Conservation (phyloP, 106 monocot genomes). For the Allium sativum region DNA sequence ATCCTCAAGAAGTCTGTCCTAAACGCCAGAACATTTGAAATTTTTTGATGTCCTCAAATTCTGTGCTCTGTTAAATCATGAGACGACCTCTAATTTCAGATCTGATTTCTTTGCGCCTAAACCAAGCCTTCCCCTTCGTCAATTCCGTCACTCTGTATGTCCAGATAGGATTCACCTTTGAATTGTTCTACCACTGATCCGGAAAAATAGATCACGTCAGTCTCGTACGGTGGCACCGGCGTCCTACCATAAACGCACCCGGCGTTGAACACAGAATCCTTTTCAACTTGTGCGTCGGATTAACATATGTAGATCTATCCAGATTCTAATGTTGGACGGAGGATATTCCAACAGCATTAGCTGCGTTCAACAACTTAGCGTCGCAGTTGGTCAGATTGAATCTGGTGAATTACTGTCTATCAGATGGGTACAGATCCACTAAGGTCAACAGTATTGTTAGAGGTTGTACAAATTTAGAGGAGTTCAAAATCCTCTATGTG, state of each 20-base stretch:
- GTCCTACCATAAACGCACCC: constrained; percentile 20
- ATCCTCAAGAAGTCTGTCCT: no score
- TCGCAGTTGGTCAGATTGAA: constrained; percentile 29
- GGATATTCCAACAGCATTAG: constrained; percentile 56
- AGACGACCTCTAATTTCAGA: no score
- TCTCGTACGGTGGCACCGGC: constrained; percentile 89
- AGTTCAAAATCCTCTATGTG: constrained; percentile 44
- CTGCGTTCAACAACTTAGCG: constrained; percentile 15
- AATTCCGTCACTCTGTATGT: constrained; percentile 51
- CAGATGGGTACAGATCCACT: constrained; percentile 57
- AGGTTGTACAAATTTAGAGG: constrained; percentile 43
- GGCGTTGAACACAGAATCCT: constrained; percentile 58
- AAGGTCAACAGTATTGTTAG: constrained; percentile 36
- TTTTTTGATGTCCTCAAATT: no score
- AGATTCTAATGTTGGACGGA: constrained; percentile 94
- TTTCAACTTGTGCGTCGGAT: constrained; percentile 25
- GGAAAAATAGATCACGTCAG: constrained; percentile 28
- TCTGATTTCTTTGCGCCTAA: constrained; percentile 32
- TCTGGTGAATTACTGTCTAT: constrained; percentile 33
- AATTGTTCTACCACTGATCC: constrained; percentile 32
- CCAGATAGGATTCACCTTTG: constrained; percentile 34
- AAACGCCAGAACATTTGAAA: no score
- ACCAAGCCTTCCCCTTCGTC: constrained; percentile 47
- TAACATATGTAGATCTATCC: constrained; percentile 58
- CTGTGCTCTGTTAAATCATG: no score